Base-by-base conservation (phyloP, 2,329 filamentous ascomycete genomes). In the Pseudogymnoascus sp. region DNA sequence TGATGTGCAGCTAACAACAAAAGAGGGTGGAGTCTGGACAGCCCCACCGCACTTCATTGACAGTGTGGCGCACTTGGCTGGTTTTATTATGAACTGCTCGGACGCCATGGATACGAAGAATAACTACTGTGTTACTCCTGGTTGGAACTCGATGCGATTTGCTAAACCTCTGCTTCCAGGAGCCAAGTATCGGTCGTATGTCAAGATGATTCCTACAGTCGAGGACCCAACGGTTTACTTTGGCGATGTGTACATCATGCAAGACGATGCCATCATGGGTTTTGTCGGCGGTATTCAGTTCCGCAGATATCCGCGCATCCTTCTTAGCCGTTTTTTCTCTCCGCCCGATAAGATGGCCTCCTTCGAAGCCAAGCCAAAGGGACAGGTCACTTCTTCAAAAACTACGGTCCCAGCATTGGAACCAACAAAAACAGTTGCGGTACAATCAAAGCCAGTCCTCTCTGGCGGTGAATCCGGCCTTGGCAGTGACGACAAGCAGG, bases 401-500 rank as follows among this genome's bases (percentile, higher is more conserved):
- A 28, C 41, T 12, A 47, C 57, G 2, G 38, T n/a, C 20, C 20
- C 57, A 28, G 39, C 47, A 33, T n/a, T 7, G 18, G 9, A 14
- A 12, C 9, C 28, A 33, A 33, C 47, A 53, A 53, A 33, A 33
- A 7, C 12, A 14, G 11, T 3, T 53, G 5, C 6, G 2, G 7
- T 15, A 30, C 28, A 20, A 22, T 28, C 22, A 50, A 15, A 11
- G 6, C 22, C 7, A 1, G 28, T 28, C 25, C 41, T 15, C 14
- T 4, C 43, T 9, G 14, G 8, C 60, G 12, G 30, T 37, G 9
- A 7, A 18, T 7, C 47, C 15, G 15, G 28, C 6, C 8, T 33
- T 33, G n/a, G 5, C n/a, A 33, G n/a, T 20, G 47, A 53, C 85
- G 25, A 83, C 85, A 68, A 81, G 82, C 67, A 78, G 86, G 15